Conservation (phyloP, 2,329 filamentous ascomycete species). For the Myriosclerotinia scirpicola region DNA sequence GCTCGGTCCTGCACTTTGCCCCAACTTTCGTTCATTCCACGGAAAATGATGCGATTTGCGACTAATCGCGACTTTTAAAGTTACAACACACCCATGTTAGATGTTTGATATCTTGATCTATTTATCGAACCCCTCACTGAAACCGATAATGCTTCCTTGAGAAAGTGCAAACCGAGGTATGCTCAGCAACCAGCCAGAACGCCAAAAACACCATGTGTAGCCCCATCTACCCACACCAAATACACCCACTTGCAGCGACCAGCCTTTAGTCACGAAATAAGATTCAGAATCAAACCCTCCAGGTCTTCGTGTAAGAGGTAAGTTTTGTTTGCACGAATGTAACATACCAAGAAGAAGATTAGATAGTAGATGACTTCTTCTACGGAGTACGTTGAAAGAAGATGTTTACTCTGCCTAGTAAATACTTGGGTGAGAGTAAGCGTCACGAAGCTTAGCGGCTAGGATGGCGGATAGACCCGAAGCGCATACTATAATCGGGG, state of each 20-base stretch:
- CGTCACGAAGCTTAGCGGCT: background rate
- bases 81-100: background rate
- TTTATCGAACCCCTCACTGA: background rate
- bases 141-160: background rate
- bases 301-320: too few relatives aligned
- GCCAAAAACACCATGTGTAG: background rate
- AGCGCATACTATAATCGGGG: too few relatives aligned
- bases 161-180: too few relatives aligned
- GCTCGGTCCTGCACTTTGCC: background rate
- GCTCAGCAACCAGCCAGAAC: too few relatives aligned
- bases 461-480: too few relatives aligned
- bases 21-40: background rate
- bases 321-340: background rate
- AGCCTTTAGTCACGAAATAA: too few relatives aligned
- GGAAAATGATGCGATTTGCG: slow-evolving; percentile 5
- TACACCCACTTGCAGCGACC: background rate
- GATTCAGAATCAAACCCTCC: too few relatives aligned
- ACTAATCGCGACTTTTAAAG: background rate
- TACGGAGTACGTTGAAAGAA: background rate
- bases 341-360: background rate
- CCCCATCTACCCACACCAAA: background rate
- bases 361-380: too few relatives aligned
- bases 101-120: background rate
- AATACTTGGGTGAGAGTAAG: background rate
- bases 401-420: background rate